Conservation (phyloP, 768 basidiomycete genomes). For the Suillus luteus region DNA sequence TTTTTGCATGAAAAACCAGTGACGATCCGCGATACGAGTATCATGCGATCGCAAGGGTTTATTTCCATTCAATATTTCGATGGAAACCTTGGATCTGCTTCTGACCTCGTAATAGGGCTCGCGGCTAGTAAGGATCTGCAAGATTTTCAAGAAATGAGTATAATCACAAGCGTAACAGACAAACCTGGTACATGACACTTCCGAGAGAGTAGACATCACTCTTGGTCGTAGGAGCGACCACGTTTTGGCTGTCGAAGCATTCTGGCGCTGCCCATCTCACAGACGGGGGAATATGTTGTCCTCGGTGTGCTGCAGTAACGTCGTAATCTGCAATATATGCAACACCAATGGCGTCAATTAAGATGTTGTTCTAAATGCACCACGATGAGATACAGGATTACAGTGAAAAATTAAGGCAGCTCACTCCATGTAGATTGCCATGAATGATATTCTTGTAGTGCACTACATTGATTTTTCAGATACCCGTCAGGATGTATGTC, state of each 20-base stretch:
- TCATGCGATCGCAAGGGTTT: constrained; percentile 7
- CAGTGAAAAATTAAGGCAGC: neutral
- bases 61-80: neutral
- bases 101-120: constrained; percentile 11
- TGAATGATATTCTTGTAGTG: constrained; percentile 31
- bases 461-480: constrained; percentile 16
- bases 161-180: neutral
- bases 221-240: neutral
- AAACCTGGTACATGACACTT: constrained; percentile 10
- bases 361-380: constrained; percentile 12
- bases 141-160: neutral
- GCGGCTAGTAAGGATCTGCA: constrained; percentile 11
- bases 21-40: neutral
- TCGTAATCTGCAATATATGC: constrained; percentile 12
- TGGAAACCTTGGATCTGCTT: neutral
- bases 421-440: constrained; percentile 40
- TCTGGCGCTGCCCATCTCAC: constrained; percentile 16
- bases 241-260: neutral
- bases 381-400: neutral
- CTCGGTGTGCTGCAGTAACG: neutral
- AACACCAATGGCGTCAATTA: neutral
- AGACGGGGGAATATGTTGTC: constrained; percentile 3
- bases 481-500: neutral
- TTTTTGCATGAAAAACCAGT: constrained; percentile 11
- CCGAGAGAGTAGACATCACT: constrained; percentile 15